Evolutionary conservation across 2,329 filamentous ascomycete genomes (phyloP).

Genomic region (Cladorrhinum sp.): DNA sequence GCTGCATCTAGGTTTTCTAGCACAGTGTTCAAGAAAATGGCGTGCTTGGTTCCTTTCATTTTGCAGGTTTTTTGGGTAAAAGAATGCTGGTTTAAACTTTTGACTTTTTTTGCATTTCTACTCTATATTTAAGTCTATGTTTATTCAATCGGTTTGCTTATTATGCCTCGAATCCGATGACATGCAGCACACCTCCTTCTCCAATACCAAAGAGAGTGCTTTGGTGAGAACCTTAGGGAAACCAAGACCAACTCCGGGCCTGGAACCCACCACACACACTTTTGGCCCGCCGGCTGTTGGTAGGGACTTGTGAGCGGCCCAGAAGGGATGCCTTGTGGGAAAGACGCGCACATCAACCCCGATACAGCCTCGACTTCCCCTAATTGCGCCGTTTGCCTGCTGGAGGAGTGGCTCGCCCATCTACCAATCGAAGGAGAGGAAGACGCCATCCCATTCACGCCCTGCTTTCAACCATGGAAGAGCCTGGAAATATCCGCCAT

Average conservation of each 20-base stretch:
- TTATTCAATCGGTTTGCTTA: neutral
- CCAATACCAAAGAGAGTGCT: neutral
- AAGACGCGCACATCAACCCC: neutral
- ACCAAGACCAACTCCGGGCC: neutral
- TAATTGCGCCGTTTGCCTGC: neutral
- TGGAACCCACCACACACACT: neutral
- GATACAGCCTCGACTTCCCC: neutral
- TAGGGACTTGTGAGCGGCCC: neutral
- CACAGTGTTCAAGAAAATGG: neutral
- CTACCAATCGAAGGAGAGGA: conserved; percentile 9
- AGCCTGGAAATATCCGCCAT: conserved; percentile 7
- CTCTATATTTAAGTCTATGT: neutral
- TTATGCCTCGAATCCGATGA: neutral
- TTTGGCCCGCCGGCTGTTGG: neutral
- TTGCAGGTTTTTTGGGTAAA: neutral
- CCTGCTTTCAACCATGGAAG: conserved; percentile 6
- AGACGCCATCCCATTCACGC: conserved; percentile 1
- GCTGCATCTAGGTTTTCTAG: neutral
- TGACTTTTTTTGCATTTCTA: neutral
- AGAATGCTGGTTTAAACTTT: neutral
- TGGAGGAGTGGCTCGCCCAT: neutral
- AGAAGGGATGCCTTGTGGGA: neutral
- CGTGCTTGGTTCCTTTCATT: neutral
- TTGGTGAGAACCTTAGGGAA: neutral
- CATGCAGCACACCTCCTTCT: neutral